These are phyloP conservation scores for Chamaenerion angustifolium DNA, from an alignment of 345 rosid genomes.

Conservation along the genomic window DNA sequence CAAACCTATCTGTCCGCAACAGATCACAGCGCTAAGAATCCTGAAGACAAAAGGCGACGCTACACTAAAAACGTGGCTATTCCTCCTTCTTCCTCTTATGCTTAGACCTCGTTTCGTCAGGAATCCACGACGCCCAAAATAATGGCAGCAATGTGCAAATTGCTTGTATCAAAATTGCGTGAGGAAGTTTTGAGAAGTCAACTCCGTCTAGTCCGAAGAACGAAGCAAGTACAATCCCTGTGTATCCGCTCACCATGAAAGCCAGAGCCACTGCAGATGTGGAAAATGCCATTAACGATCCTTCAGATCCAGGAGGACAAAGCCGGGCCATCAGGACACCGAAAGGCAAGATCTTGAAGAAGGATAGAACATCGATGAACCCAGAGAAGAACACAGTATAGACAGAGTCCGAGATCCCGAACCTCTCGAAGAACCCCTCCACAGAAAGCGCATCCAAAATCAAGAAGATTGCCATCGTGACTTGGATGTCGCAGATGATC, in stretches of 20 bases:
- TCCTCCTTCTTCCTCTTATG: conserved; percentile 20
- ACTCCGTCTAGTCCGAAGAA: conserved; percentile 43
- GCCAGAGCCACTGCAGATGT: conserved; percentile 69
- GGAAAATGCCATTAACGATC: conserved; percentile 69
- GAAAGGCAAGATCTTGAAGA: conserved; percentile 71
- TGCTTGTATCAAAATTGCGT: conserved; percentile 53
- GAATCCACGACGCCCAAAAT: conserved; percentile 41
- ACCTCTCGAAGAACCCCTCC: conserved; percentile 37
- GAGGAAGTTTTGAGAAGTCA: conserved; percentile 50
- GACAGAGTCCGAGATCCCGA: conserved; percentile 51
- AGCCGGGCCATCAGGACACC: conserved; percentile 49
- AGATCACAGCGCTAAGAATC: too few species aligned
- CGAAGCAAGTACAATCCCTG: conserved; percentile 65
- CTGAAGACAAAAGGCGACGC: too few species aligned
- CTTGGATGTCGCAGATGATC: conserved; percentile 51
- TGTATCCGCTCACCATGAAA: conserved; percentile 55
- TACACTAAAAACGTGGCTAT: conserved; percentile 1
- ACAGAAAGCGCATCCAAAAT: conserved; percentile 61
- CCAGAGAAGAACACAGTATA: conserved; percentile 60
- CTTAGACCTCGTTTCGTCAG: conserved; percentile 25
- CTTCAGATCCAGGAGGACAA: conserved; percentile 77
- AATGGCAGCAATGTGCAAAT: conserved; percentile 44
- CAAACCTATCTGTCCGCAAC: too few species aligned
- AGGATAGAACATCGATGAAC: conserved; percentile 54
- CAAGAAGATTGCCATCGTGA: conserved; percentile 44